Evolutionary conservation across 139 green algal genomes (phyloP), one percentile per base, ranked within the genome.

Genomic region (Raphidocelis subcapitata): DNA sequence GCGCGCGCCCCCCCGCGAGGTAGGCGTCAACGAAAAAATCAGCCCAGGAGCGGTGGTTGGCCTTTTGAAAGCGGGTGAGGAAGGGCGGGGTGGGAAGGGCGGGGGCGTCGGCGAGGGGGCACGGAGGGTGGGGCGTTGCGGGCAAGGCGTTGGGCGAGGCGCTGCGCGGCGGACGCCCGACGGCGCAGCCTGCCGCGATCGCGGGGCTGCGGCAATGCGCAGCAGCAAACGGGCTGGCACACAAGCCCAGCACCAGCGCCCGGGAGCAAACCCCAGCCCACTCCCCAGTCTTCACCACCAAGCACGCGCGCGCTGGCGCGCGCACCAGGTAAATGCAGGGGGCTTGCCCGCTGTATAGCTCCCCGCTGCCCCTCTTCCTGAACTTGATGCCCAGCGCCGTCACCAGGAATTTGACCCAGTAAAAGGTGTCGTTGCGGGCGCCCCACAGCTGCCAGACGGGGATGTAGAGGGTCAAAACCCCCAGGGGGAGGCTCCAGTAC

Each of bases 1-100:
- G 81, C 21, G 86, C 84, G 21, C 86, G 81, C 1, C 92, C 92
- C 62, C 95, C 88, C 28, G 89, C 91, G 0, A 92, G 61, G 64
- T 92, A 93, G 4, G 89, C 71, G 73, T 98, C 93, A 20, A 98
- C 62, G 62, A 96, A 95, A 62, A 98, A 97, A 69, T 98, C 93
- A 1, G 85, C 87, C 93, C 93, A 98, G 54, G 79, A 91, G 28
- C 93, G 85, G 75, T 98, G 93, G 70, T 98, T 98, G 81, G 83
- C 85, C 83, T n/a, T n/a, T n/a, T n/a, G n/a, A n/a, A n/a, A n/a
- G n/a, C n/a, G n/a, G n/a, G n/a, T n/a, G n/a, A n/a, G n/a, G n/a
- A n/a, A n/a, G n/a, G n/a, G n/a, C n/a, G n/a, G n/a, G n/a, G n/a
- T 97, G 89, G 79, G 73, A n/a, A 16, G 23, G 33, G 21, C 26